Base-by-base conservation (phyloP, 148 eudicot genomes). In the Silene uniflora region DNA sequence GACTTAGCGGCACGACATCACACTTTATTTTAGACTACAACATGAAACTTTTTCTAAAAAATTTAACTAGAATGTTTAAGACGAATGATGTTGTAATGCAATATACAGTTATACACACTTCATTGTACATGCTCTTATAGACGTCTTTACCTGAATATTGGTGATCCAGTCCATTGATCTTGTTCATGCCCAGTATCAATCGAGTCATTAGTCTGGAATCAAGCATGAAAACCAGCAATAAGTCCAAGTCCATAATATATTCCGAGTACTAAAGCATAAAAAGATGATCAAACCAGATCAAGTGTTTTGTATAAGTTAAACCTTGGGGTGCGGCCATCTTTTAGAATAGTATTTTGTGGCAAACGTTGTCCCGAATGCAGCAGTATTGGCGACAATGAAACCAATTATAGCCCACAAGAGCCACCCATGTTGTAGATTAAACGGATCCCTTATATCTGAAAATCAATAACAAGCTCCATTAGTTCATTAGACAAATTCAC, bases 381-480 rank as follows among this genome's bases (percentile, higher is more conserved):
- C 82, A 52, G 76, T 64, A 27, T 89, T 32, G 61, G 87, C 93
- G 73, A 89, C 89, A 55, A 77, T 77, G 42, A 91, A 81, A 72
- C 91, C 89, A 81, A 89, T 78, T 70, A 84, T 91, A 27, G 93
- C 92, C 92, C 93, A 91, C 79, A 89, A 78, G 46, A 89, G 84
- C 96, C 96, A 91, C 9, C 93, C 96, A 79, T 74, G 85, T 78
- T 83, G 82, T 54, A 86, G 89, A 81, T 82, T 78, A 52, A 91
- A 87, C 24, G 96, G 96, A 14, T 87, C 84, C 78, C 73, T 86
- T 74, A 76, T 62, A 79, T 86, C 93, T 89, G 85, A 62, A 54
- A 80, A 27, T 67, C 42, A 35, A 67, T 18, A 27, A 27, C 44
- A 67, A 35, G n/a, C 18, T 22, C 39, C 6, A 32, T 39, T 23